These are phyloP conservation scores for Yamadazyma diddensiae DNA, from an alignment of 1,139 yeast species.

Conservation along the genomic window DNA sequence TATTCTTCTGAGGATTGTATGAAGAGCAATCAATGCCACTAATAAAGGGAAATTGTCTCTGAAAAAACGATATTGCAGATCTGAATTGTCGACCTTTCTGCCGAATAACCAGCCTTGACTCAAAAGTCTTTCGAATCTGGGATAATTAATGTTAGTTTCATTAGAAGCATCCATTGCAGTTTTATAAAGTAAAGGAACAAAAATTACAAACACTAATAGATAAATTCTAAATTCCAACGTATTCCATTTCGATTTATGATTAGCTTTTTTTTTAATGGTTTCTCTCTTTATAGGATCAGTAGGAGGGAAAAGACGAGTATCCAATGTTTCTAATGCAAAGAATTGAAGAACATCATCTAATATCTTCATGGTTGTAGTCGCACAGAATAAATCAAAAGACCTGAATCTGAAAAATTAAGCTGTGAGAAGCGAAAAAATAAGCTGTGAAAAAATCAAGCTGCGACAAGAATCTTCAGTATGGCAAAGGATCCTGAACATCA, in stretches of 20 bases:
- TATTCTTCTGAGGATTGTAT: conserved; percentile 47
- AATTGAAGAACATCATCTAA: conserved; percentile 31
- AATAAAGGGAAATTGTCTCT: conserved; percentile 73
- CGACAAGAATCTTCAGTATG: conserved; percentile 2
- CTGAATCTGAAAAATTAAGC: background rate
- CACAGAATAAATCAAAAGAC: background rate
- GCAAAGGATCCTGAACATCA: conserved; percentile 8
- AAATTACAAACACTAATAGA: conserved; percentile 55
- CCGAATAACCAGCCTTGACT: conserved; percentile 77
- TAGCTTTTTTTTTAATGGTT: conserved; percentile 42
- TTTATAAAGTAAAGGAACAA: conserved; percentile 78
- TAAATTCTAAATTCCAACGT: conserved; percentile 74
- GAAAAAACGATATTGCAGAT: conserved; percentile 83
- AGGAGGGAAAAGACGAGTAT: conserved; percentile 65
- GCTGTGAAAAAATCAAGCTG: conserved; percentile 1
- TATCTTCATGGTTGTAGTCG: too few species aligned
- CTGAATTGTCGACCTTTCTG: conserved; percentile 84
- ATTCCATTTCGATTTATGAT: conserved; percentile 61
- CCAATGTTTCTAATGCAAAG: conserved; percentile 75
- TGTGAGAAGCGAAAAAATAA: too few species aligned
- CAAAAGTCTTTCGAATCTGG: conserved; percentile 56
- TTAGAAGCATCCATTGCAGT: conserved; percentile 82
- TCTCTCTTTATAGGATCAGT: conserved; percentile 41
- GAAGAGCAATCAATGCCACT: conserved; percentile 50
- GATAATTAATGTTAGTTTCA: conserved; percentile 75